Evolutionary conservation across 140 eudicot genomes (phyloP).

Genomic region (Oenanthe javanica): DNA sequence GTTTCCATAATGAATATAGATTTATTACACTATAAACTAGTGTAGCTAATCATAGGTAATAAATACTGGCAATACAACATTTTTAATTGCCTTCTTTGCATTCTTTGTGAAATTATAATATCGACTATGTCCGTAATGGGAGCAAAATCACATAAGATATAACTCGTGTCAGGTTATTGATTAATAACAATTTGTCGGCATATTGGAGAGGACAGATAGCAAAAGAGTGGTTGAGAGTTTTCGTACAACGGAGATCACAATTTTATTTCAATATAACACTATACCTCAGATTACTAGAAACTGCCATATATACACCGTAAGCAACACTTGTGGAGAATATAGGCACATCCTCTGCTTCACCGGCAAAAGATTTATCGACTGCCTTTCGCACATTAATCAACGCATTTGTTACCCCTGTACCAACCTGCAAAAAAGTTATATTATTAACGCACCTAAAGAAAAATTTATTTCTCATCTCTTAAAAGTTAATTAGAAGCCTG

Average conservation of each 20-base stretch:
- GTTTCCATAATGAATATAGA: neutral
- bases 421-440: constrained; percentile 41
- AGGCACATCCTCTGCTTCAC: constrained; percentile 79
- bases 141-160: neutral
- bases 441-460: neutral
- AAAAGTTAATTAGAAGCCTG: neutral
- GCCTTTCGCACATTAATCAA: constrained; percentile 71
- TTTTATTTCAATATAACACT: neutral
- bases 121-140: neutral
- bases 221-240: neutral
- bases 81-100: neutral
- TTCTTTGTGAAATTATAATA: neutral
- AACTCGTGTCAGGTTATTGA: neutral
- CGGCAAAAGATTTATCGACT: constrained; percentile 69
- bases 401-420: constrained; percentile 78
- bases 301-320: constrained; percentile 95
- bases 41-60: neutral
- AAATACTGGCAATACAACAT: neutral
- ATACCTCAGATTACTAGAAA: constrained; percentile 93
- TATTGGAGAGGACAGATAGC: neutral
- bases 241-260: neutral
- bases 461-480: neutral
- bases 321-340: constrained; percentile 64
- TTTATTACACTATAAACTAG: neutral
- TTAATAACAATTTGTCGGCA: neutral